A percentile compares a stretch with the other conserved stretches of the same genome.
phyloP scores from a whole-genome alignment of 2,329 filamentous ascomycete genomes.

The Ophiostoma fasciatum region DNA sequence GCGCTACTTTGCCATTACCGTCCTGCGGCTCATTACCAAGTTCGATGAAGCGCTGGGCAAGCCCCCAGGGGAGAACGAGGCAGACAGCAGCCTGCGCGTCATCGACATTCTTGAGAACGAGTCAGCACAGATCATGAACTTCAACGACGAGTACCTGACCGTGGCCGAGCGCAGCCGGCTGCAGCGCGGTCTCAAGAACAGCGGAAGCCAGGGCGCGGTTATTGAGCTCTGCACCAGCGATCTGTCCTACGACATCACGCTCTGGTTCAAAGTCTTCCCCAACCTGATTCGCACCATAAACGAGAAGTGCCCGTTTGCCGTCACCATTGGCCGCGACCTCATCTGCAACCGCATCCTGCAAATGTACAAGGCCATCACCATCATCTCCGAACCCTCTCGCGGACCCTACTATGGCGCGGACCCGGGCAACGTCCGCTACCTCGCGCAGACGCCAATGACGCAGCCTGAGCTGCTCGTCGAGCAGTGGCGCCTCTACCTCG shows the following conservation, averaged over 20 bases:
- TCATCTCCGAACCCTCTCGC: constrained; percentile 58
- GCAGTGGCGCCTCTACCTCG: constrained; percentile 95
- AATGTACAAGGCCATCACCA: constrained; percentile 75
- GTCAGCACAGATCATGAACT: constrained; percentile 74
- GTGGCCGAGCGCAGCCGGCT: constrained; percentile 85
- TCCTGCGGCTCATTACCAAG: constrained; percentile 80
- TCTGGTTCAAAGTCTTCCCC: constrained; percentile 98
- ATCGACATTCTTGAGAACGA: constrained; percentile 89
- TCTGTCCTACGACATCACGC: constrained; percentile 78
- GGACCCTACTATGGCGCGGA: constrained; percentile 50
- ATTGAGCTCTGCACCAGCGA: constrained; percentile 94
- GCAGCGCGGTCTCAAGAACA: constrained; percentile 77
- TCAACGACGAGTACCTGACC: constrained; percentile 82
- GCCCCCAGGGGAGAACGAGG: constrained; percentile 37
- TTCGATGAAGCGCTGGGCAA: constrained; percentile 84
- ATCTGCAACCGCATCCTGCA: constrained; percentile 85
- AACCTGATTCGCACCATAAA: constrained; percentile 85
- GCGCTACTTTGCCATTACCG: constrained; percentile 78
- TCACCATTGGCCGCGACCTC: constrained; percentile 78
- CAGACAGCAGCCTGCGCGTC: constrained; percentile 49
- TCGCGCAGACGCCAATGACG: constrained; percentile 45
- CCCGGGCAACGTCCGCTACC: constrained; percentile 35
- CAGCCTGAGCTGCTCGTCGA: constrained; percentile 82
- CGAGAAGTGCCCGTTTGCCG: constrained; percentile 80
- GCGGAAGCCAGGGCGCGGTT: constrained; percentile 68